Percentiles rank a stretch among this genome's conserved stretches.
These are phyloP conservation scores for Fistulinella prunicolor DNA, from an alignment of 768 basidiomycete genomes.

Conservation along the genomic window DNA sequence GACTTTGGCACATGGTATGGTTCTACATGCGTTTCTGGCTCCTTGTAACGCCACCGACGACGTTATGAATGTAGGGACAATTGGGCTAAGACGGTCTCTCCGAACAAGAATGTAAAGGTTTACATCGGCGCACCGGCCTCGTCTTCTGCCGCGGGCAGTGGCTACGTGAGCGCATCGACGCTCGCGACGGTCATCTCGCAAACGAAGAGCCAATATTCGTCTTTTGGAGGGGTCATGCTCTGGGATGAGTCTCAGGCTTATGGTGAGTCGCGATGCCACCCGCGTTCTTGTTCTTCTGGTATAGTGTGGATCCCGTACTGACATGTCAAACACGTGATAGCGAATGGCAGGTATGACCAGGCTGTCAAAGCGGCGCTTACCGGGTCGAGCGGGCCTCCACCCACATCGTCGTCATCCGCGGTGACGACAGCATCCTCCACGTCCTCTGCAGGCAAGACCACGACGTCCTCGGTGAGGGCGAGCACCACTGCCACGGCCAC, in stretches of 20 bases:
- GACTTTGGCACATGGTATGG: slow-evolving; percentile 40
- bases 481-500: slow-evolving; percentile 4
- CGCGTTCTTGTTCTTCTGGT: neutral
- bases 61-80: too few species aligned
- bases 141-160: slow-evolving; percentile 37
- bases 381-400: slow-evolving; percentile 6
- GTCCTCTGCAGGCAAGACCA: neutral
- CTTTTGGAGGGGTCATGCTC: slow-evolving; percentile 44
- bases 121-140: slow-evolving; percentile 49
- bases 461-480: neutral
- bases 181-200: slow-evolving; percentile 33
- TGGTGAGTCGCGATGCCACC: slow-evolving; percentile 21
- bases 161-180: slow-evolving; percentile 37
- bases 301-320: too few species aligned
- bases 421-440: neutral
- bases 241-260: slow-evolving; percentile 49
- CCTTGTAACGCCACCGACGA: too few species aligned
- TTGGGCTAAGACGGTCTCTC: slow-evolving; percentile 43
- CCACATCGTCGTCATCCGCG: slow-evolving; percentile 1
- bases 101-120: slow-evolving; percentile 46
- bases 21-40: too few species aligned
- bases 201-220: slow-evolving; percentile 36
- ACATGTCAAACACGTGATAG: slow-evolving; percentile 14
- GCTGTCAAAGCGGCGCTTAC: slow-evolving; percentile 42
- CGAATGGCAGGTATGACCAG: slow-evolving; percentile 42